Evolutionary conservation across 2,329 filamentous ascomycete genomes (phyloP).

Genomic region (Alternaria novae-zelandiae): DNA sequence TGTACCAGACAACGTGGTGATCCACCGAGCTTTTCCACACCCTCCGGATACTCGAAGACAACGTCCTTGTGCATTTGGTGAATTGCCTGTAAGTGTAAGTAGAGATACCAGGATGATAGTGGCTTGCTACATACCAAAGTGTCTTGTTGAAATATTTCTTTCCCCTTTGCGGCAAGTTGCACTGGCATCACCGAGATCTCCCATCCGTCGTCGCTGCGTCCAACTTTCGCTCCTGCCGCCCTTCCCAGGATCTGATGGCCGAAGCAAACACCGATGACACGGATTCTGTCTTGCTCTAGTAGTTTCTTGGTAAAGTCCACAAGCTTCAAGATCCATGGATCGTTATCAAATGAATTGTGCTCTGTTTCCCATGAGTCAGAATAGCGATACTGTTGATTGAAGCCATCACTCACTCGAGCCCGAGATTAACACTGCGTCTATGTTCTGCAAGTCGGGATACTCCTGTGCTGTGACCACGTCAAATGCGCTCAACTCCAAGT

Average conservation of each 20-base stretch:
- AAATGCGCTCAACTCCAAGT: constrained; percentile 68
- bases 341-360: constrained; percentile 74
- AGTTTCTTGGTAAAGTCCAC: constrained; percentile 71
- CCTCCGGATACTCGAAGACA: constrained; percentile 68
- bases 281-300: constrained; percentile 67
- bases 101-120: not conserved
- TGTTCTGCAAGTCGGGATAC: constrained; percentile 74
- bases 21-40: constrained; percentile 67
- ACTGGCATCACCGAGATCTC: constrained; percentile 78
- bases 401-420: constrained; percentile 64
- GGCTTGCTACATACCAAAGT: constrained; percentile 57
- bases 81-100: constrained; percentile 60
- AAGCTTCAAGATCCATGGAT: constrained; percentile 77
- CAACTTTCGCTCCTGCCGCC: constrained; percentile 72
- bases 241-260: constrained; percentile 85
- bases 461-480: constrained; percentile 71
- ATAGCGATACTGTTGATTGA: not conserved
- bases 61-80: constrained; percentile 89
- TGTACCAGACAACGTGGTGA: constrained; percentile 76
- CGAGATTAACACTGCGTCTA: constrained; percentile 84
- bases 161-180: constrained; percentile 71
- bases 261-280: constrained; percentile 83
- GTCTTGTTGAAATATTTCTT: constrained; percentile 72
- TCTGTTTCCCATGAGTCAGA: constrained; percentile 52
- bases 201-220: constrained; percentile 73